These are phyloP conservation scores for Paramecium sexaurelia DNA, from an alignment of 73 alveolate genomes.

Conservation along the genomic window DNA sequence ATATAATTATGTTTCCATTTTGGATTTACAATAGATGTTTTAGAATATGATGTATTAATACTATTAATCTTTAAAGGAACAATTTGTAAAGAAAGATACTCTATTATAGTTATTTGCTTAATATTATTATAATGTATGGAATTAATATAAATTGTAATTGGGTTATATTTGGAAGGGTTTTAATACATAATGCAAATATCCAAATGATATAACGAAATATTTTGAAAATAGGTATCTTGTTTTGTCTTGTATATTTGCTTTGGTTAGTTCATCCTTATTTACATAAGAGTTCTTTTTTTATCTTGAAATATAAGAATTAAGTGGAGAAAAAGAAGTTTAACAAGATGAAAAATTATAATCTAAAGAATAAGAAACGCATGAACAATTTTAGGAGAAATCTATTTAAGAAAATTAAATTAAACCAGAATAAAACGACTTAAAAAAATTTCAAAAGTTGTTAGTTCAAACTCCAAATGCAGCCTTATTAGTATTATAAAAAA, in stretches of 20 bases:
- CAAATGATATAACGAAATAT: not conserved
- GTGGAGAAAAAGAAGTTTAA: not conserved
- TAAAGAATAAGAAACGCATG: not conserved
- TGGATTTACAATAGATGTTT: conserved; percentile 15
- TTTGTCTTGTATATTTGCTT: not conserved
- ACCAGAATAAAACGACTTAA: not conserved
- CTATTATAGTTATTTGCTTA: not conserved
- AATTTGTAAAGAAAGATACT: not conserved
- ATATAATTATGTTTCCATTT: not conserved
- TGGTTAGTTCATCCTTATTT: not conserved
- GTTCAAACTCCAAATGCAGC: conserved; percentile 2
- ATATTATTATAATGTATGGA: not conserved
- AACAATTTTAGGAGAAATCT: not conserved
- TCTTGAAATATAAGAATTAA: not conserved
- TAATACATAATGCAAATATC: not conserved
- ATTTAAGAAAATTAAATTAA: not conserved
- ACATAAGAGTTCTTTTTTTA: not conserved
- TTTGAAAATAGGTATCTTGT: conserved; percentile 49
- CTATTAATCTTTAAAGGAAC: not conserved
- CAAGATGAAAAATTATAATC: not conserved
- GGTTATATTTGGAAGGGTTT: conserved; percentile 29
- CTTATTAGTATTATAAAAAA: conserved; percentile 28
- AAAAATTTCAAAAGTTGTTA: not conserved
- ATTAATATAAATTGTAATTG: not conserved
- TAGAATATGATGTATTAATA: not conserved